A percentile compares a stretch with the other conserved stretches of the same genome.
Evolutionary conservation across 2,329 filamentous ascomycete genomes (phyloP).

Genomic region (Bisporella sp.): DNA sequence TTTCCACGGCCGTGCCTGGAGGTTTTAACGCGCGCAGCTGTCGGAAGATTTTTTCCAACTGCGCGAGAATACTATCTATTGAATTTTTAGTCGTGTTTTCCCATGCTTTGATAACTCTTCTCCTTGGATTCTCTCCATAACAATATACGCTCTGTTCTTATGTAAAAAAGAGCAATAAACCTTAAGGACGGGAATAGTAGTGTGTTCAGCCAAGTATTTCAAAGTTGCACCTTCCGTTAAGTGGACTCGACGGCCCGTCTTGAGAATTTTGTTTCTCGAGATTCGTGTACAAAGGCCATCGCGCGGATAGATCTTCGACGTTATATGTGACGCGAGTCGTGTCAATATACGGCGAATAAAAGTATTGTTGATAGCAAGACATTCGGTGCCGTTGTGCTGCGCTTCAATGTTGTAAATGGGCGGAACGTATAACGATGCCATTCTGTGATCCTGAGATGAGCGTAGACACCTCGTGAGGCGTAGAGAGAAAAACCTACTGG

Average conservation of each 20-base stretch:
- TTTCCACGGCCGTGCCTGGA: constrained; percentile 22
- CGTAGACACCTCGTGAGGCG: no score
- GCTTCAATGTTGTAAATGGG: no score
- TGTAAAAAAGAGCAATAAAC: constrained; percentile 30
- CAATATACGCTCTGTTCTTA: constrained; percentile 28
- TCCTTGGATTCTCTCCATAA: constrained; percentile 34
- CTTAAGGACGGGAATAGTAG: constrained; percentile 32
- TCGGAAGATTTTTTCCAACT: constrained; percentile 23
- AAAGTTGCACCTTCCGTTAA: constrained; percentile 22
- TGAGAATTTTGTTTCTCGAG: constrained; percentile 12
- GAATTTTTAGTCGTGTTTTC: constrained; percentile 24
- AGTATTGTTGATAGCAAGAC: constrained; percentile 12
- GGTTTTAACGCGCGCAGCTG: constrained; percentile 27
- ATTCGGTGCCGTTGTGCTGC: no score
- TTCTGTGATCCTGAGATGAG: no score
- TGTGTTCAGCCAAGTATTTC: constrained; percentile 29
- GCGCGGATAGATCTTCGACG: constrained; percentile 6
- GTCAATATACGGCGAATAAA: constrained; percentile 11
- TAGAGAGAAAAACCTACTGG: no score
- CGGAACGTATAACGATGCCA: no score
- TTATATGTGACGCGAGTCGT: constrained; percentile 8
- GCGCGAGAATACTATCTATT: constrained; percentile 29
- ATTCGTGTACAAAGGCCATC: constrained; percentile 10
- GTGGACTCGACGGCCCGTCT: constrained; percentile 11
- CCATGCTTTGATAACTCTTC: constrained; percentile 28